A percentile compares a stretch with the other conserved stretches of the same genome.
Conservation (phyloP, 2,329 filamentous ascomycete species). For the Aulographum hederae region DNA sequence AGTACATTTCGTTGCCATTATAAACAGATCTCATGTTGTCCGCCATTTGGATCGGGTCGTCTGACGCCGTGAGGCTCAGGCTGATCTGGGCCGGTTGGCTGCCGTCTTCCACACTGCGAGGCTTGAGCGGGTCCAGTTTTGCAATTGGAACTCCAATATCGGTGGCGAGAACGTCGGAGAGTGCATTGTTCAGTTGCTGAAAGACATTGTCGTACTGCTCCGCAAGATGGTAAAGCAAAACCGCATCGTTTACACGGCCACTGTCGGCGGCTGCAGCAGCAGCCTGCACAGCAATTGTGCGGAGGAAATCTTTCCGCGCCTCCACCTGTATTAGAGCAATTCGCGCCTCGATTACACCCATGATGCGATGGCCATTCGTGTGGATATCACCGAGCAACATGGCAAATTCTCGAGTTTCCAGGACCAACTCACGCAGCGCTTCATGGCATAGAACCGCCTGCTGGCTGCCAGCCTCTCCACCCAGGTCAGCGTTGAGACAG, state of each 20-base stretch:
- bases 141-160: constrained; percentile 70
- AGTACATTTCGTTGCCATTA: constrained; percentile 40
- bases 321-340: constrained; percentile 48
- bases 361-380: constrained; percentile 67
- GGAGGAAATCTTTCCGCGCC: constrained; percentile 69
- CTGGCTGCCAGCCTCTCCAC: constrained; percentile 52
- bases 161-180: constrained; percentile 76
- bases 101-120: constrained; percentile 22
- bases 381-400: constrained; percentile 83
- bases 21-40: constrained; percentile 45
- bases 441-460: constrained; percentile 79
- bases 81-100: constrained; percentile 27
- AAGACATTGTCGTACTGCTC: constrained; percentile 94
- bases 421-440: constrained; percentile 76
- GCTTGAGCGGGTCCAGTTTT: constrained; percentile 63
- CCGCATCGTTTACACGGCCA: constrained; percentile 80
- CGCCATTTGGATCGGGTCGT: constrained; percentile 46
- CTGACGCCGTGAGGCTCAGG: constrained; percentile 48
- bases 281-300: constrained; percentile 81
- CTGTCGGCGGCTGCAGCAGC: constrained; percentile 88
- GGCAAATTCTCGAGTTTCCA: constrained; percentile 95
- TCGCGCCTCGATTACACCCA: constrained; percentile 74
- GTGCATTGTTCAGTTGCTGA: constrained; percentile 67
- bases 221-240: constrained; percentile 83
- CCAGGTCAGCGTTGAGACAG: constrained; percentile 74